These are phyloP conservation scores for Spergularia bocconei DNA, from an alignment of 148 eudicot genomes.

Conservation along the genomic window DNA sequence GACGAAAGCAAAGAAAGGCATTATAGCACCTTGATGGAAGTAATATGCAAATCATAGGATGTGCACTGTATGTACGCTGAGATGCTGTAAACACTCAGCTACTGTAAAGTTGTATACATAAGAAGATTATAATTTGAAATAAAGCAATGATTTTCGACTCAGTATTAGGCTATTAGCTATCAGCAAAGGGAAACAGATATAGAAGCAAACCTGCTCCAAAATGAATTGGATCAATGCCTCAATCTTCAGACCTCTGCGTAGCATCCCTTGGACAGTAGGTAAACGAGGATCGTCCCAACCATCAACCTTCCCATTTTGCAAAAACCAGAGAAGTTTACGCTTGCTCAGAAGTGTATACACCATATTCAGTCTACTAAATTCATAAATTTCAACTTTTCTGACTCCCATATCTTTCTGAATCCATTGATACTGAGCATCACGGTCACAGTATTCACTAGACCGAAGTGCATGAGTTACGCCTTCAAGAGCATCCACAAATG, in stretches of 20 bases:
- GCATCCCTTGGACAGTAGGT: conserved; percentile 97
- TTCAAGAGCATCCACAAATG: conserved; percentile 88
- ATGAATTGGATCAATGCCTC: conserved; percentile 93
- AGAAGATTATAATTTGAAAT: too few relatives aligned
- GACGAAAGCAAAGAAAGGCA: neutral
- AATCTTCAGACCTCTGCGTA: conserved; percentile 87
- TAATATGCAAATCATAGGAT: neutral
- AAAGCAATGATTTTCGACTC: too few relatives aligned
- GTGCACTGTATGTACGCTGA: too few relatives aligned
- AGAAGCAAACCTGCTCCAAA: conserved; percentile 67
- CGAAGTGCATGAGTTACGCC: conserved; percentile 95
- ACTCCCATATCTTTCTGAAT: conserved; percentile 92
- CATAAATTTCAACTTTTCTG: conserved; percentile 75
- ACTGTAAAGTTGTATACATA: too few relatives aligned
- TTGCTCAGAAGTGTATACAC: conserved; percentile 98
- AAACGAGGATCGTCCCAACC: conserved; percentile 99
- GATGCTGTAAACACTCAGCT: too few relatives aligned
- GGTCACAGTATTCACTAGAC: conserved; percentile 95
- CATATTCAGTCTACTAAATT: conserved; percentile 90
- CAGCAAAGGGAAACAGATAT: neutral
- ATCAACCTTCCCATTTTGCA: conserved; percentile 91
- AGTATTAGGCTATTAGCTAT: neutral
- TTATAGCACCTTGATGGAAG: neutral
- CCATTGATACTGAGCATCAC: conserved; percentile 89
- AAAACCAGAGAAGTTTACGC: conserved; percentile 97